A percentile compares a stretch with the other conserved stretches of the same genome.
phyloP scores from a whole-genome alignment of 1,284 basidiomycete genomes.

The Trametes polyzona region DNA sequence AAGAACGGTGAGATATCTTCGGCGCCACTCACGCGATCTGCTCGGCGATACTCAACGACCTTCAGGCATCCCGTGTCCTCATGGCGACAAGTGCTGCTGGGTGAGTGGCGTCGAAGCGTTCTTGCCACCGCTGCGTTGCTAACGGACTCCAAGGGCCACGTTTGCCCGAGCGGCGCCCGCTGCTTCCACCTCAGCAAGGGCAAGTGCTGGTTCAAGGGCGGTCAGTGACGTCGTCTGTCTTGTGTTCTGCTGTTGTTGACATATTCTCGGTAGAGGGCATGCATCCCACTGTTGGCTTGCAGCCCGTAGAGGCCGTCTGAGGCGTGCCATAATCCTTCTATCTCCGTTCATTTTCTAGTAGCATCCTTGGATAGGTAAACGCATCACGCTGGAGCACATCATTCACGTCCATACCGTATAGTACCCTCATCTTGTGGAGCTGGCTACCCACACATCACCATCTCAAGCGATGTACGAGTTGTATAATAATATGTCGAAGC shows the following conservation, averaged over 20 bases:
- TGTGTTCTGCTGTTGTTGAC: background rate
- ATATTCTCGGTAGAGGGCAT: slow-evolving; percentile 24
- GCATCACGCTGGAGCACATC: background rate
- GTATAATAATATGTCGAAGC: slow-evolving; percentile 18
- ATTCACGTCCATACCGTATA: slow-evolving; percentile 3
- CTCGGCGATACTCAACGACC: background rate
- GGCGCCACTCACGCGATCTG: too few relatives aligned
- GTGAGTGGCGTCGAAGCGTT: slow-evolving; percentile 19
- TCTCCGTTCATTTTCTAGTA: too few relatives aligned
- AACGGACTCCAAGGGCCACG: slow-evolving; percentile 56
- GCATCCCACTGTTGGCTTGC: slow-evolving; percentile 19
- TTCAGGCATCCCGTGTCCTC: slow-evolving; percentile 68
- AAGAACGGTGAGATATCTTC: slow-evolving; percentile 59
- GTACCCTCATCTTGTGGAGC: background rate
- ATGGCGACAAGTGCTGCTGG: slow-evolving; percentile 73
- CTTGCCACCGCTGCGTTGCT: background rate
- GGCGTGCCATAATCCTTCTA: too few relatives aligned
- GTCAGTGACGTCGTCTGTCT: slow-evolving; percentile 43
- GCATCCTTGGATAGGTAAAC: slow-evolving; percentile 15
- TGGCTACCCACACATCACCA: background rate
- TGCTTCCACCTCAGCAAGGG: slow-evolving; percentile 50
- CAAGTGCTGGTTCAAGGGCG: slow-evolving; percentile 84
- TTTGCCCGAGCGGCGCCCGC: slow-evolving; percentile 77
- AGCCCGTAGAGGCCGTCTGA: slow-evolving; percentile 12
- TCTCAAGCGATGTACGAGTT: background rate